Conservation (phyloP, 805 yeast genomes). For the Lachancea quebecensis region DNA sequence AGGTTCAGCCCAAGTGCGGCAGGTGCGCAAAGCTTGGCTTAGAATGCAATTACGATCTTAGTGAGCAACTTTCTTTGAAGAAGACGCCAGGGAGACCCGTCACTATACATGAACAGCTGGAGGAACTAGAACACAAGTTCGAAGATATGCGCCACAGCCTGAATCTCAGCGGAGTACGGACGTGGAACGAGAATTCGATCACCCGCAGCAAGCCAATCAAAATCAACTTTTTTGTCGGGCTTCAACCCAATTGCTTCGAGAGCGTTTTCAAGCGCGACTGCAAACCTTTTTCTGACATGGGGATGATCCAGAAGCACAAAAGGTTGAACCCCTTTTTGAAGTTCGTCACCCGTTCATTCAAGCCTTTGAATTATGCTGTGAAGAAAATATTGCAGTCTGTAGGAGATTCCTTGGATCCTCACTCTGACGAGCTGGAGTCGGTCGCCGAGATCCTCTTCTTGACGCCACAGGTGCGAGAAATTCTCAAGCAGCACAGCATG, state of each 20-base stretch:
- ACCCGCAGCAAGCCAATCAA: background rate
- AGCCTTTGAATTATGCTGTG: constrained; percentile 6
- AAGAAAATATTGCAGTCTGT: constrained; percentile 3
- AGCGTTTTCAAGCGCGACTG: constrained; percentile 2
- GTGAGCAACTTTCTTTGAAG: background rate
- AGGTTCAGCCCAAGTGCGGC: constrained; percentile 40
- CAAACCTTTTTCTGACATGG: constrained; percentile 9
- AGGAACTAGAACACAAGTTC: constrained; percentile 5
- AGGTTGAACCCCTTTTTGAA: constrained; percentile 6
- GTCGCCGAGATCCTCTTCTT: constrained; percentile 4
- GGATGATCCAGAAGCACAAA: constrained; percentile 4
- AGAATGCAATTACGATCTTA: constrained; percentile 5
- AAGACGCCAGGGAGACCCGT: background rate
- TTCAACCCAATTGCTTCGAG: constrained; percentile 1
- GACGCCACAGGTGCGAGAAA: constrained; percentile 5
- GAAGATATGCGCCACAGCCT: constrained; percentile 1
- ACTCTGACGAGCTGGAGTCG: constrained; percentile 6
- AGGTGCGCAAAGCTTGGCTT: constrained; percentile 27
- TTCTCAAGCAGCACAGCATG: constrained; percentile 2
- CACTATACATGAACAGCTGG: constrained; percentile 2
- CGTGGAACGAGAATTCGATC: background rate
- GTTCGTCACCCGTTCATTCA: constrained; percentile 6
- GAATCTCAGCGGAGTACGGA: background rate
- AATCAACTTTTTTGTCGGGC: constrained; percentile 4
- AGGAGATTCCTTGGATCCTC: constrained; percentile 2